Percentiles rank a stretch among this genome's conserved stretches.
These are phyloP conservation scores for Lasiosphaeria hispida DNA, from an alignment of 495 filamentous ascomycete genomes.

Conservation along the genomic window DNA sequence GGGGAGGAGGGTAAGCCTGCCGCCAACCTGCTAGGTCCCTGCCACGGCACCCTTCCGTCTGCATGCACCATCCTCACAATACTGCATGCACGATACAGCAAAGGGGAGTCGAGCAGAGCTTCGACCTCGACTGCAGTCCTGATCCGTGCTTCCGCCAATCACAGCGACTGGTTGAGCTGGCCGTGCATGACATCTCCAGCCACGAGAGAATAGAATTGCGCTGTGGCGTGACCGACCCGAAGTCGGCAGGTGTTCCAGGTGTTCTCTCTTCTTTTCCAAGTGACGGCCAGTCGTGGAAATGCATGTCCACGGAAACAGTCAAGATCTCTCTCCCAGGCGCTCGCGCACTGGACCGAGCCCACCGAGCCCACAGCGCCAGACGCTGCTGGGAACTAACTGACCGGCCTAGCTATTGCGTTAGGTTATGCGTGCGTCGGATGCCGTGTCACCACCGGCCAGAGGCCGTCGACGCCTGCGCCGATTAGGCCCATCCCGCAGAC, in stretches of 20 bases:
- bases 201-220: not conserved
- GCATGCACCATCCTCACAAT: conserved; percentile 7
- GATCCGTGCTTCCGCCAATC: conserved; percentile 24
- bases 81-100: conserved; percentile 22
- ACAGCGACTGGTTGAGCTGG: not conserved
- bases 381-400: not conserved
- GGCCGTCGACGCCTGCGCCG: not conserved
- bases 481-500: not conserved
- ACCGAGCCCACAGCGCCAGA: too few species aligned
- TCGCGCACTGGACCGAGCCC: too few species aligned
- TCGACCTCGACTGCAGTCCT: conserved; percentile 7
- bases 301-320: too few species aligned
- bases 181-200: not conserved
- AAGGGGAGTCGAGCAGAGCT: conserved; percentile 12
- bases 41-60: conserved; percentile 18
- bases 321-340: too few species aligned
- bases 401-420: not conserved
- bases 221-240: conserved; percentile 14
- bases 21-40: conserved; percentile 10
- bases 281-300: not conserved
- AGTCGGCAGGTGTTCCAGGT: conserved; percentile 10
- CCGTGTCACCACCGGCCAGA: conserved; percentile 3
- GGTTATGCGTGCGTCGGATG: not conserved
- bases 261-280: too few species aligned
- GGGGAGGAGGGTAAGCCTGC: conserved; percentile 5